Evolutionary conservation across 352 stramenopile species (phyloP).

Genomic region (Phytophthora hibernalis): DNA sequence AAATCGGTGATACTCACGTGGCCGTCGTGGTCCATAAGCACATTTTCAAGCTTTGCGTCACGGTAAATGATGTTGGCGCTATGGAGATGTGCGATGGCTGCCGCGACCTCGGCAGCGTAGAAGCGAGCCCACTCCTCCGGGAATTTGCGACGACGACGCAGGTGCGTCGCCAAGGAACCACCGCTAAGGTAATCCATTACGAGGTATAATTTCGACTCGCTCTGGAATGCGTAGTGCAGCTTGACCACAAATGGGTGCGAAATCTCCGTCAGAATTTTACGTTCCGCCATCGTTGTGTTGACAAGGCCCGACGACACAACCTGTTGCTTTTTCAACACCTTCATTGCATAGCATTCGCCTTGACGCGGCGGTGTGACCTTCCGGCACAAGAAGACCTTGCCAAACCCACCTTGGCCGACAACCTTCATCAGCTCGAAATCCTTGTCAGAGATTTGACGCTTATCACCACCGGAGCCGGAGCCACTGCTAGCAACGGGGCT

Average conservation of each 20-base stretch:
- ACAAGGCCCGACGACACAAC: constrained; percentile 92
- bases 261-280: constrained; percentile 93
- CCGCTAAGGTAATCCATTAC: constrained; percentile 95
- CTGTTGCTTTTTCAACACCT: constrained; percentile 95
- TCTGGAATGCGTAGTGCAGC: constrained; percentile 96
- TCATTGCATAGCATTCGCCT: constrained; percentile 98
- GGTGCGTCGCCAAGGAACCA: constrained; percentile 89
- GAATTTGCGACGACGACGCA: constrained; percentile 91
- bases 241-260: constrained; percentile 94
- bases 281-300: constrained; percentile 95
- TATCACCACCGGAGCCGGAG: constrained; percentile 30
- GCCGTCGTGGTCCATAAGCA: constrained; percentile 94
- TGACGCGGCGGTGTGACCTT: constrained; percentile 92
- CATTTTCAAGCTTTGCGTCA: constrained; percentile 96
- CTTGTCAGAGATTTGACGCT: constrained; percentile 76
- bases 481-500: constrained; percentile 23
- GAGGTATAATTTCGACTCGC: constrained; percentile 92
- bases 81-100: constrained; percentile 92
- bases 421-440: constrained; percentile 98
- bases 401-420: constrained; percentile 97
- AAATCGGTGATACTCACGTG: constrained; percentile 96
- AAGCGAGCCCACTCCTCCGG: constrained; percentile 91
- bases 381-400: constrained; percentile 98
- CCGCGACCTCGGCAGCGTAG: constrained; percentile 95
- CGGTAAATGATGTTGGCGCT: constrained; percentile 96